A percentile compares a stretch with the other conserved stretches of the same genome.
phyloP scores from a whole-genome alignment of 1,139 yeast genomes.

The Yamadazyma triangularis region DNA sequence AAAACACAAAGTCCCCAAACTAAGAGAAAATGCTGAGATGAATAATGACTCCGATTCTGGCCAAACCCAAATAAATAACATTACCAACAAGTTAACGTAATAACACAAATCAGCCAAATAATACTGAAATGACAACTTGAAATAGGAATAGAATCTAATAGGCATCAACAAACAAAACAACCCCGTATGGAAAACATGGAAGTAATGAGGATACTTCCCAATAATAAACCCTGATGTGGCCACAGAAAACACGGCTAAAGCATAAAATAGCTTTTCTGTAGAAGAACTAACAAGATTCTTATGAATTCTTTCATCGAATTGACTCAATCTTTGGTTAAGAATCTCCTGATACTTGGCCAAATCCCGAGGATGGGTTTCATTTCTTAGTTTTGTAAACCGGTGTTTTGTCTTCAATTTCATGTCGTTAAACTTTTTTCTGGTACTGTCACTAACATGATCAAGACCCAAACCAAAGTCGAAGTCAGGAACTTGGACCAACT shows the following conservation, averaged over 20 bases:
- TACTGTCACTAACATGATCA: conserved; percentile 32
- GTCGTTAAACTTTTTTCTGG: conserved; percentile 30
- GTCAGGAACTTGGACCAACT: conserved; percentile 35
- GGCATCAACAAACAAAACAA: conserved; percentile 71
- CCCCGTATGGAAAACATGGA: conserved; percentile 71
- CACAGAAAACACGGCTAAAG: conserved; percentile 64
- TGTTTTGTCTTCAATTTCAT: conserved; percentile 36
- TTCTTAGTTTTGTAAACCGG: conserved; percentile 21
- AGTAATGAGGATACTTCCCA: conserved; percentile 71
- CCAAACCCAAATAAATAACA: conserved; percentile 75
- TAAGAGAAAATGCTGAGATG: conserved; percentile 78
- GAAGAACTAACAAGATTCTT: conserved; percentile 48
- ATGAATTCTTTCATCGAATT: conserved; percentile 56
- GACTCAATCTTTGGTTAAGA: conserved; percentile 39
- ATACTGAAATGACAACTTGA: conserved; percentile 75
- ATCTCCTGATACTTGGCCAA: conserved; percentile 28
- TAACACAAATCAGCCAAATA: conserved; percentile 92
- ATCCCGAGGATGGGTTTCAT: conserved; percentile 19
- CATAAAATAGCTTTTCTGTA: conserved; percentile 80
- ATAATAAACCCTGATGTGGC: conserved; percentile 72
- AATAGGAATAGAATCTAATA: conserved; percentile 76
- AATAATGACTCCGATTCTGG: conserved; percentile 72
- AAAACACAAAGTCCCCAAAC: conserved; percentile 86
- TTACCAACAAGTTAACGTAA: conserved; percentile 70
- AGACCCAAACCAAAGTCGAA: conserved; percentile 43